phyloP scores from a whole-genome alignment of 139 green algal species.

The Chlamydomonas sp. region DNA sequence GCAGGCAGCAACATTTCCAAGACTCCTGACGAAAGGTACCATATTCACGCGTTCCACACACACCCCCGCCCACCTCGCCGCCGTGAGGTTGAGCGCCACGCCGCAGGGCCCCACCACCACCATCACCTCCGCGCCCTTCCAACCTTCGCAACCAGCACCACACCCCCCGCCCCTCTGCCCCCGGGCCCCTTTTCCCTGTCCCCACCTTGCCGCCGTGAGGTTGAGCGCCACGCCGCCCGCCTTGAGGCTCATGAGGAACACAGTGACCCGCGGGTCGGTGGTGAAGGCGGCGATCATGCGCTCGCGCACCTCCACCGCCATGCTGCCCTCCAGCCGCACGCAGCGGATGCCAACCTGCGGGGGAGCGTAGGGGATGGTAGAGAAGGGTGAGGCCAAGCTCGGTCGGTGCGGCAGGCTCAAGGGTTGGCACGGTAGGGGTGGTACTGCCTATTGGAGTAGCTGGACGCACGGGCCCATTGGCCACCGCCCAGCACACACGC shows the following conservation, averaged over 20 bases:
- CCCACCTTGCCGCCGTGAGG: conserved; percentile 76
- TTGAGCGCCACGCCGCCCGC: conserved; percentile 90
- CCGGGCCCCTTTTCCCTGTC: neutral
- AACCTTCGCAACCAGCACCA: neutral
- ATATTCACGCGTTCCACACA: no score
- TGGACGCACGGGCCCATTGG: no score
- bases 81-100: no score
- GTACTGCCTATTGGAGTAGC: no score
- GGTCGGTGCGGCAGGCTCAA: no score
- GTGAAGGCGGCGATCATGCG: conserved; percentile 84
- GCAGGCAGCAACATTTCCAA: no score
- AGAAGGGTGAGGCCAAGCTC: neutral
- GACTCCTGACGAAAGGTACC: no score
- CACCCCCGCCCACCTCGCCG: no score
- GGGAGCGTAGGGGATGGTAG: neutral
- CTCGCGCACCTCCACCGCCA: conserved; percentile 81
- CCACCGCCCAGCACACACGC: neutral
- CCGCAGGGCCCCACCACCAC: no score
- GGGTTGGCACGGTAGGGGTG: no score
- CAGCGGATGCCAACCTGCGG: conserved; percentile 79
- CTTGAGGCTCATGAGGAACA: conserved; percentile 91
- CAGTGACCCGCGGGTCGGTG: conserved; percentile 69
- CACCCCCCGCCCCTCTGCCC: neutral
- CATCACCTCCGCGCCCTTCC: neutral
- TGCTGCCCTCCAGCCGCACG: conserved; percentile 87